Conservation (phyloP, 176 grass and related monocot species). For the bread wheat (Triticum aestivum) region IWGSC_CS_RefSeq_v2.1 NC_057798.1:496980667-496981166, state of each 20-base stretch:
- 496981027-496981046: background rate
- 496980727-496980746: constrained; percentile 22
- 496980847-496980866: constrained; percentile 39
- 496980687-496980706: background rate
- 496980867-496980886: constrained; percentile 30
- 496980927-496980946: background rate
- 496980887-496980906: constrained; percentile 29
- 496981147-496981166: constrained; percentile 37
- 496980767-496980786: constrained; percentile 30
- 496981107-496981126: background rate
- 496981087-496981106: background rate
- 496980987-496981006: background rate
- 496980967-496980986: background rate
- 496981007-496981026: background rate
- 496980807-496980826: constrained; percentile 12
- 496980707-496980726: background rate
- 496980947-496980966: background rate
- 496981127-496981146: constrained; percentile 43
- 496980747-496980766: background rate
- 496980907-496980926: constrained; percentile 16
- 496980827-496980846: constrained; percentile 20
- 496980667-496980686: background rate
- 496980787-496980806: constrained; percentile 34
- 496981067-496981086: background rate
- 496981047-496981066: background rate